These are phyloP conservation scores for Lactifluus pinguis DNA, from an alignment of 768 basidiomycete species.

Conservation along the genomic window DNA sequence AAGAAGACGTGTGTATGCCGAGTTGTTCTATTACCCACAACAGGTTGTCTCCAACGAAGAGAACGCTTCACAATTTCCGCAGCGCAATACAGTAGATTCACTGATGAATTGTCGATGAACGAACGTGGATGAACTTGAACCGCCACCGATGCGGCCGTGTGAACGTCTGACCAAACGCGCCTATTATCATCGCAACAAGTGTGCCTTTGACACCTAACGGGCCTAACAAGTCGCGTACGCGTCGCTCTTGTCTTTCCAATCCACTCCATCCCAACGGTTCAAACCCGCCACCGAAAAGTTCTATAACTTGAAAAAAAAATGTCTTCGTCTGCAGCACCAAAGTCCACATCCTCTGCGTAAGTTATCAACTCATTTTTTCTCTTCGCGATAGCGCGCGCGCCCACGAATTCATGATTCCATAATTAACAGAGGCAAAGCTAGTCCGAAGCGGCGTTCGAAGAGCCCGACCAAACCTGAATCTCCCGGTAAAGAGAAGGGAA, in stretches of 20 bases:
- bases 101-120: too few species aligned
- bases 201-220: not conserved
- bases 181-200: not conserved
- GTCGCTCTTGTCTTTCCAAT: not conserved
- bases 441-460: slow-evolving; percentile 3
- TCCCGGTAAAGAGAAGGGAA: slow-evolving; percentile 14
- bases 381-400: not conserved
- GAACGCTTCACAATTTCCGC: not conserved
- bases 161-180: slow-evolving; percentile 2
- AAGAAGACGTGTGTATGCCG: not conserved
- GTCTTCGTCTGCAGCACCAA: not conserved
- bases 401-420: too few species aligned
- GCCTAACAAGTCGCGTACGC: not conserved
- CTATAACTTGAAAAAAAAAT: not conserved
- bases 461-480: slow-evolving; percentile 9
- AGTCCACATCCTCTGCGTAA: not conserved
- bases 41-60: not conserved
- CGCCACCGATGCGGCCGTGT: not conserved
- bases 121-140: too few species aligned
- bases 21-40: not conserved
- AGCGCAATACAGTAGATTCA: too few species aligned
- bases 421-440: not conserved
- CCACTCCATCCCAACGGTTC: not conserved
- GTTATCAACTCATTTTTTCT: not conserved
- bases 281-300: not conserved